Evolutionary conservation across 345 rosid genomes (phyloP).

Genomic region (Boechera stricta): DNA sequence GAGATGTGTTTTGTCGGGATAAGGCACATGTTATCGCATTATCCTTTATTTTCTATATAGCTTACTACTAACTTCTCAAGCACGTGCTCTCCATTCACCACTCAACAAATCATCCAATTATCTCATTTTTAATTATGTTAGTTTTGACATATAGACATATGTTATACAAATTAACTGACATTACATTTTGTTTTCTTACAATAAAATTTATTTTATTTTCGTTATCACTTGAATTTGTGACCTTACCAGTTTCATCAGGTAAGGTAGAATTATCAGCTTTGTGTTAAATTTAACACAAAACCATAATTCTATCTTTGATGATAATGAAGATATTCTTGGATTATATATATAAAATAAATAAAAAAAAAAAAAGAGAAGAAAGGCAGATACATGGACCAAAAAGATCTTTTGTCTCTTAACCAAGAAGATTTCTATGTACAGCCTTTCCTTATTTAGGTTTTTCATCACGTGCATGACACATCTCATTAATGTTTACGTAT

Average conservation of each 20-base stretch:
- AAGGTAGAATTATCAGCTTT: neutral
- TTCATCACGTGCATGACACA: conserved; percentile 49
- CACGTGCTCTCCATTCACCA: conserved; percentile 49
- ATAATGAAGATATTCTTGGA: conserved; percentile 9
- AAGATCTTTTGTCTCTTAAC: conserved; percentile 47
- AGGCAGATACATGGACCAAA: conserved; percentile 44
- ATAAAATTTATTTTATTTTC: neutral
- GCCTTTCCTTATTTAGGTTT: conserved; percentile 46
- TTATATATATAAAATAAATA: no score
- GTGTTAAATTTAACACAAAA: neutral
- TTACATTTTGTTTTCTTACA: neutral
- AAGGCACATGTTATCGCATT: conserved; percentile 49
- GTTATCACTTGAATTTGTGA: neutral
- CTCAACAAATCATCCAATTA: conserved; percentile 38
- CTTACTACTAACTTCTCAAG: conserved; percentile 44
- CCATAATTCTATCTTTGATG: neutral
- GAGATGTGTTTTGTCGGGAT: conserved; percentile 49
- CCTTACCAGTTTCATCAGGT: neutral
- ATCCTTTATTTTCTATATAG: conserved; percentile 42
- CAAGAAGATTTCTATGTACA: conserved; percentile 47
- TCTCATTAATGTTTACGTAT: conserved; percentile 36
- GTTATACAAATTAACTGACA: conserved; percentile 20
- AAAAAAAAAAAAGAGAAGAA: neutral
- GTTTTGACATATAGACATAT: conserved; percentile 31
- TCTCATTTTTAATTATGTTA: conserved; percentile 35